Evolutionary conservation across 495 filamentous ascomycete species (phyloP).

Genomic region (Aspergillus homomorphus): DNA sequence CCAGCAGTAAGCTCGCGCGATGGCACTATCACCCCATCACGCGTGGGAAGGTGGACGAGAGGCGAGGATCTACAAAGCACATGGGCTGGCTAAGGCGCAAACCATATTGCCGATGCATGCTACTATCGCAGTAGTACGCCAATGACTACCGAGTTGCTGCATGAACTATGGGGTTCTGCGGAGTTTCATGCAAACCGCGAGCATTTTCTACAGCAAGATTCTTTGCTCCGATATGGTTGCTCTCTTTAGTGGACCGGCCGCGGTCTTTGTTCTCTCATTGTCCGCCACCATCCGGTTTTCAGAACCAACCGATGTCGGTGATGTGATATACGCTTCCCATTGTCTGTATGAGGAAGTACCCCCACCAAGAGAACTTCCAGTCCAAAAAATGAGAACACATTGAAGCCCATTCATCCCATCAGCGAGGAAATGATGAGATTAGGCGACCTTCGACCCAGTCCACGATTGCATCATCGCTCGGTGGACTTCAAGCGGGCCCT

Average conservation of each 20-base stretch:
- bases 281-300: neutral
- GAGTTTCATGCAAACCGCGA: neutral
- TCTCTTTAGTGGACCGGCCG: neutral
- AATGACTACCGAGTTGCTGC: neutral
- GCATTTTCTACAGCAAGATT: neutral
- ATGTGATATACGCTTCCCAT: neutral
- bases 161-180: neutral
- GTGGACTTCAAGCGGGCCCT: slow-evolving; percentile 2
- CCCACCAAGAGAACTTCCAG: neutral
- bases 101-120: neutral
- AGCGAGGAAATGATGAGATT: neutral
- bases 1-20: neutral
- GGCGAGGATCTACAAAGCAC: neutral
- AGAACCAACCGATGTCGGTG: neutral
- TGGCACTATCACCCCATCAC: neutral
- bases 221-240: neutral
- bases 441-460: neutral
- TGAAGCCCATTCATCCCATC: neutral
- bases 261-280: neutral
- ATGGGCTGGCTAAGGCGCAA: neutral
- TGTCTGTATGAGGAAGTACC: slow-evolving; percentile 1
- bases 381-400: neutral
- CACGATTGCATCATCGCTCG: neutral
- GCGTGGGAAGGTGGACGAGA: neutral
- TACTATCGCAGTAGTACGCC: neutral